Conservation (phyloP, 345 rosid species). For the Brassica nigra region DNA sequence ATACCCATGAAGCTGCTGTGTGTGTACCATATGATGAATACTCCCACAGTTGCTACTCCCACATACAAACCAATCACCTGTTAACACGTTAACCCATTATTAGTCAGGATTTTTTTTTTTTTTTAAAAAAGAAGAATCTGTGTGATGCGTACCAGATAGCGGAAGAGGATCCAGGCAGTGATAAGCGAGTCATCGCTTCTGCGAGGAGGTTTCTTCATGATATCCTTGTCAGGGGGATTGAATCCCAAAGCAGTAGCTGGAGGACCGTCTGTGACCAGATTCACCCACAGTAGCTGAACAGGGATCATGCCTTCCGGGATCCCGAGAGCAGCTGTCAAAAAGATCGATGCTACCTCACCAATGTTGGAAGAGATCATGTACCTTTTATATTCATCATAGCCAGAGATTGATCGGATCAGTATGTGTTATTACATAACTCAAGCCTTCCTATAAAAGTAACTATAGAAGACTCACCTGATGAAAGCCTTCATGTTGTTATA, state of each 20-base stretch:
- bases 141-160: conserved; percentile 69
- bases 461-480: conserved; percentile 58
- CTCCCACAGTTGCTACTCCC: conserved; percentile 89
- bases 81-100: neutral
- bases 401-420: neutral
- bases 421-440: neutral
- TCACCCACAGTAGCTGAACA: conserved; percentile 99
- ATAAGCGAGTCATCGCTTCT: conserved; percentile 91
- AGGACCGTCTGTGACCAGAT: conserved; percentile 99
- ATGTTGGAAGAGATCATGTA: conserved; percentile 99
- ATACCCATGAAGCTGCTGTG: conserved; percentile 71
- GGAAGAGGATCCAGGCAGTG: conserved; percentile 93
- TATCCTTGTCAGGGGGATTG: conserved; percentile 91
- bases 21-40: conserved; percentile 94
- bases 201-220: conserved; percentile 86
- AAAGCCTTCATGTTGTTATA: conserved; percentile 98
- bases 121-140: neutral
- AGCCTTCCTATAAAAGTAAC: neutral
- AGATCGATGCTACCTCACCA: conserved; percentile 97
- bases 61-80: conserved; percentile 97
- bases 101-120: neutral
- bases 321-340: conserved; percentile 94
- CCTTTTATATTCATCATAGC: conserved; percentile 50
- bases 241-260: conserved; percentile 98
- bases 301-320: conserved; percentile 99